Evolutionary conservation across 345 rosid species (phyloP).

Genomic region (Reutealis trisperma): DNA sequence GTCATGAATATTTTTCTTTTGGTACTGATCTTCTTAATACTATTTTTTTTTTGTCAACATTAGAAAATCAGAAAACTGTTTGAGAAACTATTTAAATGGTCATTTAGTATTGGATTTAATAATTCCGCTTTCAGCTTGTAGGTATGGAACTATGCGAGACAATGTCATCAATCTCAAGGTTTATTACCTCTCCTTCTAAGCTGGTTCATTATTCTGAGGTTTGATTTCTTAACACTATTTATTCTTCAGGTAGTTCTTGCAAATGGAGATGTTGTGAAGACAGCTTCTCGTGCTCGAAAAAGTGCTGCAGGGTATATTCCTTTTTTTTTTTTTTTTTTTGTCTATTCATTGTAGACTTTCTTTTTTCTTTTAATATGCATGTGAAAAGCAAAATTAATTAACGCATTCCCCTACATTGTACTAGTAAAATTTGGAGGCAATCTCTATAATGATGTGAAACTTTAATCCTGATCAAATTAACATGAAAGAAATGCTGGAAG

Average conservation of each 20-base stretch:
- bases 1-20: not conserved
- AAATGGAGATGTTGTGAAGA: conserved; percentile 87
- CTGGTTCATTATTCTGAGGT: conserved; percentile 8
- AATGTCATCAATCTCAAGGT: conserved; percentile 95
- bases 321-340: conserved; percentile 9
- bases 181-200: conserved; percentile 25
- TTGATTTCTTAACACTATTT: conserved; percentile 28
- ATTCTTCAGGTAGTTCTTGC: conserved; percentile 77
- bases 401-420: not conserved
- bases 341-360: not conserved
- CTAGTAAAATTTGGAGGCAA: not conserved
- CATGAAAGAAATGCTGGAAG: not conserved
- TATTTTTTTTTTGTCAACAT: not conserved
- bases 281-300: conserved; percentile 97
- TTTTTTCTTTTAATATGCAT: not conserved
- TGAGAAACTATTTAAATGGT: not conserved
- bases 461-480: conserved; percentile 1
- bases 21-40: not conserved
- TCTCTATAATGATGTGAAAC: not conserved
- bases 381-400: not conserved
- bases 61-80: not conserved
- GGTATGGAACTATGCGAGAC: conserved; percentile 98
- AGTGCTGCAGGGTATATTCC: conserved; percentile 92
- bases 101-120: conserved; percentile 35
- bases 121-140: conserved; percentile 58